Base-by-base conservation (phyloP, 768 basidiomycete genomes). In the Suillus sp. region DNA sequence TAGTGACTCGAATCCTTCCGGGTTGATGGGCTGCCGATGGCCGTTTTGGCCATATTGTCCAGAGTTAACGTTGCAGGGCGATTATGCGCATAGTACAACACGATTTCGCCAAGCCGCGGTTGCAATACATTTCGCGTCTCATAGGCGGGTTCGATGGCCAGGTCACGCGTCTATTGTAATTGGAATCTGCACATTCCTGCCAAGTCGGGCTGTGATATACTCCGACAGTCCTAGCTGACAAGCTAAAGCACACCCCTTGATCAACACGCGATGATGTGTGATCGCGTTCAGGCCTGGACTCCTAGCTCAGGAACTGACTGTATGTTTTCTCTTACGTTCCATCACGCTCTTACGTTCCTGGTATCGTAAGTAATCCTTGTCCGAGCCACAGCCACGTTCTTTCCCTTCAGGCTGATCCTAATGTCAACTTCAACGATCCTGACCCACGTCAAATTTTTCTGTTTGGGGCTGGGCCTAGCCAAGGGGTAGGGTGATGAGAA, bases 361-460 rank as follows among this genome's bases (percentile, higher is more conserved):
- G 53, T 37, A 14, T 25, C 30, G 48, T 25, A 56, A 55, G 13
- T 56, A 18, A 20, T 14, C 32, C 51, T 3, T 60, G 59, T 7
- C 59, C 18, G n/a, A 11, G 10, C 16, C 59, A 18, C 37, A 54
- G 25, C 11, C 51, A 32, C 37, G 16, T 14, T 37, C 32, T 35
- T 48, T 56, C 35, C 55, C 37, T 40, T 57, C 25, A 57, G 37
- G 38, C 27, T 40, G 10, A 57, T 30, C 55, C 16, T 57, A 10
- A 25, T n/a, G 3, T 10, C n/a, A 9, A 5, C 13, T 22, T 47
- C 4, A 16, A 4, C 38, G 2, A 38, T 56, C n/a, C 6, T 4
- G n/a, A 25, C 16, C 2, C 37, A 38, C 37, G 55, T 56, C 37
- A 38, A 40, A 30, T 10, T 0, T 27, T 61, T 37, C 35, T 32